These are phyloP conservation scores for Endotrypanum monterogeii DNA, from an alignment of 208 protist genomes.

Conservation along the genomic window DNA sequence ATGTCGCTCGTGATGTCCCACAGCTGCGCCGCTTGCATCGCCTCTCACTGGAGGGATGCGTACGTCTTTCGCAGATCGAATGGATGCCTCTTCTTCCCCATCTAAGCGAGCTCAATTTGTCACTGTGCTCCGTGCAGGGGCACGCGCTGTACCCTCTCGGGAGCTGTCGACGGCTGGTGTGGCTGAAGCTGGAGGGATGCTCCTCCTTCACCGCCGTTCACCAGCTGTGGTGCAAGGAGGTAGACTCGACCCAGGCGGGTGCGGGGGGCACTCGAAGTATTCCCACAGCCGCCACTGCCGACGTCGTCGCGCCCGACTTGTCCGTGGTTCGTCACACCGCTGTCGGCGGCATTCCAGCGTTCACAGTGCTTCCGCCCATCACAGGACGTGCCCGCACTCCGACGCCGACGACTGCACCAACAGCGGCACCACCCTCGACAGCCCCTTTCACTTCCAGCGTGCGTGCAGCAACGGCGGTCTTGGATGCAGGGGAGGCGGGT, in stretches of 20 bases:
- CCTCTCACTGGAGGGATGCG: conserved; percentile 62
- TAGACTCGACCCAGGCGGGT: not conserved
- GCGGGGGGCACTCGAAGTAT: not conserved
- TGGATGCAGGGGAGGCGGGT: not conserved
- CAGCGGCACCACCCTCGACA: not conserved
- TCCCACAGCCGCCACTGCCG: not conserved
- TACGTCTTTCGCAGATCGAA: conserved; percentile 30
- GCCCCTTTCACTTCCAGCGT: not conserved
- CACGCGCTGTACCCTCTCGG: conserved; percentile 37
- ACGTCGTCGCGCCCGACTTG: not conserved
- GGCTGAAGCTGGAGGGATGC: conserved; percentile 52
- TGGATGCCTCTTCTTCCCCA: conserved; percentile 35
- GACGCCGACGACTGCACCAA: not conserved
- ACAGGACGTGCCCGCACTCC: not conserved
- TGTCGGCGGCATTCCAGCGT: conserved; percentile 26
- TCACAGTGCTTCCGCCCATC: conserved; percentile 29
- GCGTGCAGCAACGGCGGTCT: not conserved
- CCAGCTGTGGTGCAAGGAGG: conserved; percentile 27
- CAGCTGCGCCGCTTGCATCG: conserved; percentile 32
- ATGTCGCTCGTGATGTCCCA: conserved; percentile 42
- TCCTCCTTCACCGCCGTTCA: conserved; percentile 22
- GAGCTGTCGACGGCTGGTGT: conserved; percentile 32
- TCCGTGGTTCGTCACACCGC: conserved; percentile 15
- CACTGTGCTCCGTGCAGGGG: conserved; percentile 34
- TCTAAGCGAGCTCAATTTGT: conserved; percentile 52